Conservation (phyloP, 257 asterid genomes). For the Jacaranda mimosifolia region DNA sequence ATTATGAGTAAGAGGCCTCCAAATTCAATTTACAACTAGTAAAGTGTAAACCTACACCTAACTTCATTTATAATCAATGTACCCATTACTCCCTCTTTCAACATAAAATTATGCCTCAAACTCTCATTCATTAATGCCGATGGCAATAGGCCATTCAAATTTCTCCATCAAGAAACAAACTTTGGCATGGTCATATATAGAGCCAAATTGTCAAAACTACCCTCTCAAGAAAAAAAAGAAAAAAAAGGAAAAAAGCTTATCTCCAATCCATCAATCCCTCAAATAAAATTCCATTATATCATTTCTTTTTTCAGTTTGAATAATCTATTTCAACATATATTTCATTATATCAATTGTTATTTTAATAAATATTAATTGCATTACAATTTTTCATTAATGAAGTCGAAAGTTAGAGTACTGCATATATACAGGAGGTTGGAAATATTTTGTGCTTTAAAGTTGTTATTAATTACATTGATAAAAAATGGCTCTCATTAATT, state of each 20-base stretch:
- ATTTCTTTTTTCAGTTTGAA: background rate
- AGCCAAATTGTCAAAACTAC: background rate
- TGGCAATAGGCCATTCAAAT: slow-evolving; percentile 17
- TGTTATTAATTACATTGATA: too few species aligned
- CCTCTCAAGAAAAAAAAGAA: background rate
- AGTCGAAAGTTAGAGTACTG: too few species aligned
- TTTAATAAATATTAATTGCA: too few species aligned
- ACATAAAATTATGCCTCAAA: slow-evolving; percentile 13
- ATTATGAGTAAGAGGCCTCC: slow-evolving; percentile 20
- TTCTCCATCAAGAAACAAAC: slow-evolving; percentile 19
- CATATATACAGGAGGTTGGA: too few species aligned
- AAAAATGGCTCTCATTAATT: too few species aligned
- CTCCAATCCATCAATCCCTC: background rate
- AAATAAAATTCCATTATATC: background rate
- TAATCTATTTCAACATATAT: too few species aligned
- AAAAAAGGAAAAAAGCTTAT: background rate
- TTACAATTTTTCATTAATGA: too few species aligned
- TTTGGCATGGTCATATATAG: background rate
- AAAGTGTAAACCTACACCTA: slow-evolving; percentile 17
- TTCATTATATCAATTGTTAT: too few species aligned
- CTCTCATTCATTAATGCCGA: slow-evolving; percentile 13
- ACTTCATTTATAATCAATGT: slow-evolving; percentile 32
- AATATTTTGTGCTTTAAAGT: too few species aligned
- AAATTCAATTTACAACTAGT: background rate
- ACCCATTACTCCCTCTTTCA: slow-evolving; percentile 8